Evolutionary conservation across 2,329 filamentous ascomycete species (phyloP), one percentile per base, ranked within the genome.

Genomic region (Hypoxylon sp.): DNA sequence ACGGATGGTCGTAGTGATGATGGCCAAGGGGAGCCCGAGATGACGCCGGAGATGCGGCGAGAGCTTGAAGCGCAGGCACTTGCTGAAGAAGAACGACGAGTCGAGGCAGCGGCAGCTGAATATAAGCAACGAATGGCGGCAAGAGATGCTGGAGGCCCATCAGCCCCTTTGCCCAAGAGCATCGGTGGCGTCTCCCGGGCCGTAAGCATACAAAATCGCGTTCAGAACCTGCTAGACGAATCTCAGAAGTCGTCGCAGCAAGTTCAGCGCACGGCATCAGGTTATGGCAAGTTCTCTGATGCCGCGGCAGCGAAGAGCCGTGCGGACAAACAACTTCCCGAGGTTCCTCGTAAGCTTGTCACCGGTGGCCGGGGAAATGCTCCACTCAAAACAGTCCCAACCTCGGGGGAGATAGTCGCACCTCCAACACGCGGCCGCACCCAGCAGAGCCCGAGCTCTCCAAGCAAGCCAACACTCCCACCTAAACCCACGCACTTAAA

Each of bases 131-230:
- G 92, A 22, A 82, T 97, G 42, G 88, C 91, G 0, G 86, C 89
- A 57, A 85, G 88, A 59, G 87, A 86, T n/a, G 74, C 76, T 1
- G 77, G 79, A 31, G 81, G 79, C 47, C 78, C 81, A 9, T 55
- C 63, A 5, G 79, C 78, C 17, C 82, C 81, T 14, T 80, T 81
- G 61, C 88, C 85, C 62, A 88, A 85, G 79, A 86, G 81, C 75
- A 86, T 86, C 76, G 88, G 85, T n/a, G 84, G 86, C 52, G 81
- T 87, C 2, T 88, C 88, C 13, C 85, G 90, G 46, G 94, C 94
- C 17, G 88, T 90, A n/a, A 92, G 91, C 26, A 99, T 99, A 74
- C 94, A 98, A 78, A 94, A 93, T 76, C 91, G 95, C 71, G 93
- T 99, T 60, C 93, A 97, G 81, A 93, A 89, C 54, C 84, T 98